Percentiles rank a stretch among this genome's conserved stretches.
Conservation (phyloP, 768 basidiomycete species). For the Auricularia sp. region DNA sequence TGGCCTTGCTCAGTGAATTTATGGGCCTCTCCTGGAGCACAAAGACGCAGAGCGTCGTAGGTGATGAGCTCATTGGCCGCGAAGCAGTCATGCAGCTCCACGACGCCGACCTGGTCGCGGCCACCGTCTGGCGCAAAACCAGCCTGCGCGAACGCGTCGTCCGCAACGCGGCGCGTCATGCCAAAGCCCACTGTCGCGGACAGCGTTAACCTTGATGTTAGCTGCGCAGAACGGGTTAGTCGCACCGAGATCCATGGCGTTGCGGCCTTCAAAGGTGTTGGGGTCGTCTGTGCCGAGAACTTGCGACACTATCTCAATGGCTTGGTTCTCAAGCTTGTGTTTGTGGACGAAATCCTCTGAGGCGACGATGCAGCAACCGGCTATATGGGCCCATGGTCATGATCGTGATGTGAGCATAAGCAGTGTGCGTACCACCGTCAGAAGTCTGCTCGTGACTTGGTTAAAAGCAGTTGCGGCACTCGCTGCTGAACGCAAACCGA, state of each 20-base stretch:
- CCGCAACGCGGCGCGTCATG: conserved; percentile 63
- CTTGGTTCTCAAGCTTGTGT: conserved; percentile 72
- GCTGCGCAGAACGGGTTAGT: neutral
- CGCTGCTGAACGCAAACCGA: neutral
- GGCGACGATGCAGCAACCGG: conserved; percentile 66
- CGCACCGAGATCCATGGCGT: conserved; percentile 65
- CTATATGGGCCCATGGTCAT: conserved; percentile 32
- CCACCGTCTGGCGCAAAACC: conserved; percentile 54
- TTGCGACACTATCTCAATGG: conserved; percentile 69
- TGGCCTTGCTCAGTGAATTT: conserved; percentile 66
- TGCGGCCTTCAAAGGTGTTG: conserved; percentile 52
- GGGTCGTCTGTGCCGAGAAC: conserved; percentile 54
- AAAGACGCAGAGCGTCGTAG: conserved; percentile 73
- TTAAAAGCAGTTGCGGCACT: neutral
- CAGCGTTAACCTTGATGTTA: neutral
- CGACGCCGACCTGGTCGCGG: conserved; percentile 67
- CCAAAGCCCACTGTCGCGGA: conserved; percentile 38
- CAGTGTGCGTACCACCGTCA: neutral
- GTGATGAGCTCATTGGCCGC: conserved; percentile 77
- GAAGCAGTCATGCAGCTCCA: conserved; percentile 85
- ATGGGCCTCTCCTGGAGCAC: conserved; percentile 54
- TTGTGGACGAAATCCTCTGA: conserved; percentile 69
- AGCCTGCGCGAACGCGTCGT: conserved; percentile 60
- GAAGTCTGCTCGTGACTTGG: neutral
- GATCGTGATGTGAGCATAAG: neutral